These are phyloP conservation scores for Ceriops tagal DNA, from an alignment of 345 rosid genomes.

Conservation along the genomic window DNA sequence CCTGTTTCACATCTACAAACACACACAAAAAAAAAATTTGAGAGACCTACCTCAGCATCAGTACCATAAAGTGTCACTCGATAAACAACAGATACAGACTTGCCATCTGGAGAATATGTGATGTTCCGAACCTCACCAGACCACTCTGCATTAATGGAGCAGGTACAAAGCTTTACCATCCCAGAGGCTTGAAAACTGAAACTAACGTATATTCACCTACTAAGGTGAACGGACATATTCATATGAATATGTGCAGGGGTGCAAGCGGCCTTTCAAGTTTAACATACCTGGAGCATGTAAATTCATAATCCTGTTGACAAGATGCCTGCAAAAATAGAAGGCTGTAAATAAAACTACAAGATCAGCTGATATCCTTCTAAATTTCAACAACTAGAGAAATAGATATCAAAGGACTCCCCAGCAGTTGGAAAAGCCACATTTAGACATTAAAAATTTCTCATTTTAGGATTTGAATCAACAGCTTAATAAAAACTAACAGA, in stretches of 20 bases:
- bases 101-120: constrained; percentile 73
- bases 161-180: neutral
- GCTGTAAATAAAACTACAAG: neutral
- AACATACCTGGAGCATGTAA: constrained; percentile 66
- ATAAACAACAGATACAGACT: constrained; percentile 71
- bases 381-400: neutral
- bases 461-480: no score
- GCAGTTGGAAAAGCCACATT: no score
- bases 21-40: neutral
- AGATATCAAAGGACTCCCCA: no score
- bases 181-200: no score
- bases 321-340: constrained; percentile 49
- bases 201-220: no score
- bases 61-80: constrained; percentile 79
- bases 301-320: constrained; percentile 76
- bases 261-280: neutral
- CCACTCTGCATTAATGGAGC: constrained; percentile 49
- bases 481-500: no score
- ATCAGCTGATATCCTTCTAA: neutral
- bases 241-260: neutral
- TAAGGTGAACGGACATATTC: no score
- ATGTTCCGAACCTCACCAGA: constrained; percentile 83
- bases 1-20: neutral
- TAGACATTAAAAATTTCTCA: no score
- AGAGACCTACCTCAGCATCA: constrained; percentile 69